Conservation (phyloP, 441 rosid species). For the Bruguiera hainesii region DNA sequence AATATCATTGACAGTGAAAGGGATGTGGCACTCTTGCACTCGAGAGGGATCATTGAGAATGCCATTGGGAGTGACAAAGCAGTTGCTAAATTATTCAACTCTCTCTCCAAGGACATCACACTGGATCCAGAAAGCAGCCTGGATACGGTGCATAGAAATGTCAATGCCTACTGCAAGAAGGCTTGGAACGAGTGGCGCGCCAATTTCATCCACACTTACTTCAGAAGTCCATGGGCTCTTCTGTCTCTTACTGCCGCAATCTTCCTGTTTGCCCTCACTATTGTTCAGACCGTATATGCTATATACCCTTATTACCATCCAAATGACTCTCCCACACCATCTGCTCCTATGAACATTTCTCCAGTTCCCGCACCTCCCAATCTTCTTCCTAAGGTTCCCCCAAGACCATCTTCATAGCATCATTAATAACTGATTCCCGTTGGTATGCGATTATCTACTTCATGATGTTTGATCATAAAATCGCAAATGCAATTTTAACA, state of each 20-base stretch:
- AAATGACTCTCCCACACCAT: background rate
- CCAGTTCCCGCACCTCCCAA: background rate
- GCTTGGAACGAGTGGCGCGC: constrained; percentile 44
- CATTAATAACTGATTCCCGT: constrained; percentile 5
- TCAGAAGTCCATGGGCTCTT: constrained; percentile 42
- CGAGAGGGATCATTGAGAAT: constrained; percentile 38
- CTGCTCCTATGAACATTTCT: background rate
- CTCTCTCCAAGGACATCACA: constrained; percentile 31
- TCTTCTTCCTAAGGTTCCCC: background rate
- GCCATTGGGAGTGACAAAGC: constrained; percentile 41
- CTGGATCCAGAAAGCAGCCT: constrained; percentile 32
- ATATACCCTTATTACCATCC: constrained; percentile 20
- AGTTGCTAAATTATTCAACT: constrained; percentile 43
- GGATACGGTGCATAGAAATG: constrained; percentile 18
- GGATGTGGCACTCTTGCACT: constrained; percentile 42
- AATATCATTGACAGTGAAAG: constrained; percentile 34
- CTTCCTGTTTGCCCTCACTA: constrained; percentile 42
- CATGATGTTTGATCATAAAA: background rate
- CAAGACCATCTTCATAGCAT: background rate
- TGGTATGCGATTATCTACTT: background rate
- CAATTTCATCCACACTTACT: constrained; percentile 36
- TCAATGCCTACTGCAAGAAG: constrained; percentile 31
- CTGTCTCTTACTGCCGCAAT: constrained; percentile 30
- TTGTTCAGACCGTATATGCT: constrained; percentile 30
- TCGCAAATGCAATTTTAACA: background rate